Conservation (phyloP, 495 filamentous ascomycete species). For the Penicillium chermesinum region DNA sequence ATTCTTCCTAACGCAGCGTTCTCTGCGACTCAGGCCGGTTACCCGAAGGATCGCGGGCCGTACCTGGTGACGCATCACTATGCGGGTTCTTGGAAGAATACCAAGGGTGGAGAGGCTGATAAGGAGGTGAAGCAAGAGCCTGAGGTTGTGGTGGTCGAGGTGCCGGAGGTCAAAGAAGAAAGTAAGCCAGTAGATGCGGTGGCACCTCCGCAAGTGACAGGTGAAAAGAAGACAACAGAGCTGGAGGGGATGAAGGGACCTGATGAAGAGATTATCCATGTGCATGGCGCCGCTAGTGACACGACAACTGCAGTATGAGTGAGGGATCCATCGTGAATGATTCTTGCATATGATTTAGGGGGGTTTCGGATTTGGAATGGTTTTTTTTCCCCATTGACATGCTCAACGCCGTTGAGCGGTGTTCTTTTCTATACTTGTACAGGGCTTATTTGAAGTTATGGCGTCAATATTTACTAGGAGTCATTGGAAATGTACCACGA, state of each 20-base stretch:
- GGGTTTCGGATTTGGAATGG: background rate
- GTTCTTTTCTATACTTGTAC: background rate
- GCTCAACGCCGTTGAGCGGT: background rate
- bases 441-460: too few species aligned
- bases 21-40: conserved; percentile 16
- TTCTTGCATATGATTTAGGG: background rate
- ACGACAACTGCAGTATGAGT: background rate
- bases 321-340: background rate
- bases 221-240: background rate
- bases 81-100: conserved; percentile 28
- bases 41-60: conserved; percentile 10
- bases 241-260: background rate
- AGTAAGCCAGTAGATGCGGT: background rate
- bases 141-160: background rate
- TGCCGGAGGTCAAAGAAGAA: background rate
- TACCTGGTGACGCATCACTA: conserved; percentile 29
- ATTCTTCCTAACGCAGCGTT: conserved; percentile 27
- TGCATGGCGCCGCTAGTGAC: background rate
- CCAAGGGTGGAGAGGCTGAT: conserved; percentile 6
- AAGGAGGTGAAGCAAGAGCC: background rate
- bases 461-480: too few species aligned
- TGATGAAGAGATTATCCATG: background rate
- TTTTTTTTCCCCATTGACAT: background rate
- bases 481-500: too few species aligned
- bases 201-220: background rate